These are phyloP conservation scores for Sugiyamaella xylanicola DNA, from an alignment of 1,139 yeast genomes.

Conservation along the genomic window DNA sequence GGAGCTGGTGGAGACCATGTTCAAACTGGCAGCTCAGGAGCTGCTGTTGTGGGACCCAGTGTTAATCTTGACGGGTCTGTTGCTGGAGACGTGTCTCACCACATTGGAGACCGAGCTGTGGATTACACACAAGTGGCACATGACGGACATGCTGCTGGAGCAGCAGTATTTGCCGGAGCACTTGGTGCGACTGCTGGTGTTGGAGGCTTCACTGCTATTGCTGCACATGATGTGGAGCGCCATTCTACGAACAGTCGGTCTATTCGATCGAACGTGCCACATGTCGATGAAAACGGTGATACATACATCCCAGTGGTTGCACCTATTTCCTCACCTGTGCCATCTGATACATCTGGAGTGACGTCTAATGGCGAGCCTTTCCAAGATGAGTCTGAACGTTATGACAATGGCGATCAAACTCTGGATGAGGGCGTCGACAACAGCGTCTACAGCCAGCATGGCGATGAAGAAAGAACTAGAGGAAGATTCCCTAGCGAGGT, in stretches of 20 bases:
- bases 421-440: slow-evolving; percentile 11
- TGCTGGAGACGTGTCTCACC: background rate
- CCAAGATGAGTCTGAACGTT: slow-evolving; percentile 21
- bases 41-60: background rate
- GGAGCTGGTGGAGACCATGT: background rate
- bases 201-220: background rate
- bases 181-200: background rate
- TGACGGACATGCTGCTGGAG: slow-evolving; percentile 1
- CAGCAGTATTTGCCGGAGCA: slow-evolving; percentile 1
- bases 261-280: slow-evolving; percentile 16
- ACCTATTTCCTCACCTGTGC: slow-evolving; percentile 32
- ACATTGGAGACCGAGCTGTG: background rate
- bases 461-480: slow-evolving; percentile 25
- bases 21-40: background rate
- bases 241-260: slow-evolving; percentile 12
- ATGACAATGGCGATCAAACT: background rate
- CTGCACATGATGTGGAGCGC: slow-evolving; percentile 1
- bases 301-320: slow-evolving; percentile 24
- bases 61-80: background rate
- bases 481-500: slow-evolving; percentile 40
- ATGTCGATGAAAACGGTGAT: slow-evolving; percentile 21
- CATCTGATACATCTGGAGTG: slow-evolving; percentile 38
- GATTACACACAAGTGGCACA: background rate
- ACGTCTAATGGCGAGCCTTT: slow-evolving; percentile 40
- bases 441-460: slow-evolving; percentile 18